A percentile compares a stretch with the other conserved stretches of the same genome.
phyloP scores from a whole-genome alignment of 805 yeast species.

The Candida maris region DNA sequence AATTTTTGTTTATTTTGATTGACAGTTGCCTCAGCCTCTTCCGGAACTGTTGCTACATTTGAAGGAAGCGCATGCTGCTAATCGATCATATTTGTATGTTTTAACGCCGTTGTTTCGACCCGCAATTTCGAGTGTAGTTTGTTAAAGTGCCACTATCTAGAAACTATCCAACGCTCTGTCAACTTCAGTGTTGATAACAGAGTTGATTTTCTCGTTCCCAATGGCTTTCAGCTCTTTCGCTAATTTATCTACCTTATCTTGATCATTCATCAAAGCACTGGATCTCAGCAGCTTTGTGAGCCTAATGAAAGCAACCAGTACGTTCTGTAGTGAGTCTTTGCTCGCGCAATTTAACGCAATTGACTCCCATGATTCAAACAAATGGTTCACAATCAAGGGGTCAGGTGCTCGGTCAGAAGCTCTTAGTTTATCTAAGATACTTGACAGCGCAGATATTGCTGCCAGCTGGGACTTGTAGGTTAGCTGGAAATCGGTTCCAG shows the following conservation, averaged over 20 bases:
- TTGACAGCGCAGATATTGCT: conserved; percentile 6
- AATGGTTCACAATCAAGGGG: conserved; percentile 9
- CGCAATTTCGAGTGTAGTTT: not conserved
- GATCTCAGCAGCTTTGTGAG: conserved; percentile 13
- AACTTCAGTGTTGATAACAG: conserved; percentile 42
- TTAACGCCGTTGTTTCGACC: not conserved
- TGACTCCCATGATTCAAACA: conserved; percentile 15
- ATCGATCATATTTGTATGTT: not conserved
- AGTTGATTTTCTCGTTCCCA: conserved; percentile 38
- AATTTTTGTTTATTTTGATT: conserved; percentile 4
- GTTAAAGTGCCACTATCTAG: not conserved
- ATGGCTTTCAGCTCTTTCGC: conserved; percentile 31
- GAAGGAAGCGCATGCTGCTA: too few species aligned
- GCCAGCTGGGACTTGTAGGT: conserved; percentile 19
- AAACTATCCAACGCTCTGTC: conserved; percentile 18
- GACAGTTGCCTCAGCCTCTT: not conserved
- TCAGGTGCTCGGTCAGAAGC: conserved; percentile 10
- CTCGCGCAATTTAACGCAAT: conserved; percentile 14
- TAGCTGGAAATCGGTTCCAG: conserved; percentile 13
- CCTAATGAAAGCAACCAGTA: conserved; percentile 46
- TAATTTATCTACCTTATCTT: conserved; percentile 45
- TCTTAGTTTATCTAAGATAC: conserved; percentile 1
- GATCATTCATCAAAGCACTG: conserved; percentile 2
- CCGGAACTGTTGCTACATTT: too few species aligned
- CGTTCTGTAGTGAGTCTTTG: conserved; percentile 45